Base-by-base conservation (phyloP, 148 eudicot species). In the Beta vulgaris region DNA sequence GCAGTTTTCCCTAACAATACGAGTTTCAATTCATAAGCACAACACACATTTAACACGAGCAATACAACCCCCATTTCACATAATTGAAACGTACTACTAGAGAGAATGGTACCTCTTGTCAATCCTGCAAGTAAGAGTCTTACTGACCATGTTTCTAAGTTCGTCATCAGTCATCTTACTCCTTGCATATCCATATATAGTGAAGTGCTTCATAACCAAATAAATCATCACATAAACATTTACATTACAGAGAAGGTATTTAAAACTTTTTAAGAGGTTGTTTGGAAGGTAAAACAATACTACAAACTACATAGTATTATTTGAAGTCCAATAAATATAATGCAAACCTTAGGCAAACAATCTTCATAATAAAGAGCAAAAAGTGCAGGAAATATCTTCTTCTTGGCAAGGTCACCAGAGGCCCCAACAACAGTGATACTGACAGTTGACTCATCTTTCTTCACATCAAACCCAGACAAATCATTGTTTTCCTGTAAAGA, bases 101-200 rank as follows among this genome's bases (percentile, higher is more conserved):
- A 68, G 39, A 51, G 35, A 16, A 66, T 39, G 32, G 48, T 75
- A 94, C 98, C 98, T 90, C 81, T 94, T 89, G 79, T 94, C 98
- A 72, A 94, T 94, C 76, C 98, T 85, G 86, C 98, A 94, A 80
- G 93, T 92, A 69, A 94, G 97, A 57, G 98, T 92, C 84, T 75
- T 92, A 91, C 98, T 89, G 79, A 92, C 93, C 96, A 90, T 95
- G 76, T 68, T 85, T 76, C 98, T 82, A 51, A 95, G 87, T 80
- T 95, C 97, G 55, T 84, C 97, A 86, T 94, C 98, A 71, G 87
- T 90, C 98, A 94, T 92, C 89, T 94, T 94, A 87, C 98, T 94
- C 77, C 97, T 86, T 32, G 98, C 97, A 90, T 94, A 94, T 73
- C 98, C 98, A 81, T 79, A 94, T 34, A 94, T 76, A n/a, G 93